These are phyloP conservation scores for Cornus florida DNA, from an alignment of 148 eudicot genomes.

Conservation along the genomic window DNA sequence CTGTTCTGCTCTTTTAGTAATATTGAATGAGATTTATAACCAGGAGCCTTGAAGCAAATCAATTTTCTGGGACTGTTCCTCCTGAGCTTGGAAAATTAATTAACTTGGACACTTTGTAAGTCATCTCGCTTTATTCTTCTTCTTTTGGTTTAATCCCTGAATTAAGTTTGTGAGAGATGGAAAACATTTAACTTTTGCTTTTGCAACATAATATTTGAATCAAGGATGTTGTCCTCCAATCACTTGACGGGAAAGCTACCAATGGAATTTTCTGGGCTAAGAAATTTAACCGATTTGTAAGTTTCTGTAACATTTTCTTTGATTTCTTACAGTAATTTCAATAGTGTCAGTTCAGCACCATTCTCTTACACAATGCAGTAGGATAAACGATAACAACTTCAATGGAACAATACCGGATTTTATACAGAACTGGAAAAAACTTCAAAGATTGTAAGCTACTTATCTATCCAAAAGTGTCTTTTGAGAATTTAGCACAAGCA, in stretches of 20 bases:
- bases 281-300: conserved; percentile 63
- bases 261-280: conserved; percentile 42
- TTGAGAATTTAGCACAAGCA: not conserved
- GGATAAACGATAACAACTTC: conserved; percentile 69
- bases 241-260: conserved; percentile 60
- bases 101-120: conserved; percentile 58
- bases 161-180: not conserved
- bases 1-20: conserved; percentile 9
- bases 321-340: not conserved
- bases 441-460: conserved; percentile 58
- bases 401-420: conserved; percentile 58
- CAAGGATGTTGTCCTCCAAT: conserved; percentile 71
- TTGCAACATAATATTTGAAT: conserved; percentile 13
- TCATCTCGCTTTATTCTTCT: not conserved
- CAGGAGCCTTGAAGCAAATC: conserved; percentile 70
- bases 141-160: not conserved
- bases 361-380: not conserved
- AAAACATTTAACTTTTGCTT: conserved; percentile 1
- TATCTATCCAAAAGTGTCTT: not conserved
- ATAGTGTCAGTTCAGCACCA: conserved; percentile 3
- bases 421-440: conserved; percentile 60
- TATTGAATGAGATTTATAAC: conserved; percentile 4
- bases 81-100: conserved; percentile 50
- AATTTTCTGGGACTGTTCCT: conserved; percentile 55
- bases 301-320: conserved; percentile 14